These are phyloP conservation scores for Phlyctochytrium planicorne DNA, from an alignment of 192 early-diverging fungal species.

Conservation along the genomic window DNA sequence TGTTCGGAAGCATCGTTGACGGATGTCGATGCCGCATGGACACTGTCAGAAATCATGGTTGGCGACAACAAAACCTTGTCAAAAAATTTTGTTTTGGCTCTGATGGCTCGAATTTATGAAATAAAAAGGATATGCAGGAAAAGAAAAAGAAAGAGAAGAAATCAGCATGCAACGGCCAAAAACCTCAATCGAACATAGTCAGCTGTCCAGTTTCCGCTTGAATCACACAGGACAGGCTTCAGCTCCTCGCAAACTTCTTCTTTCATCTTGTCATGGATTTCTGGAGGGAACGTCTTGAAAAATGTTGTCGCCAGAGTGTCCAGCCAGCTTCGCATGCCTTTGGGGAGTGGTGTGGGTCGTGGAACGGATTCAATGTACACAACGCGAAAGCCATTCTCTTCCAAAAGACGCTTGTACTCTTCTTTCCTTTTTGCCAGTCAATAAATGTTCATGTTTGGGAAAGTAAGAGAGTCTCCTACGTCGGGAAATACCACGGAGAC, in stretches of 20 bases:
- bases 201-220: slow-evolving; percentile 23
- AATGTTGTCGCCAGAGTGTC: slow-evolving; percentile 69
- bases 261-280: slow-evolving; percentile 17
- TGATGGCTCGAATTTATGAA: too few species aligned
- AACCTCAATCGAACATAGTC: slow-evolving; percentile 42
- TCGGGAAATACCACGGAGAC: slow-evolving; percentile 38
- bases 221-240: slow-evolving; percentile 31
- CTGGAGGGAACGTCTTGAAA: slow-evolving; percentile 39
- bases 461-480: too few species aligned
- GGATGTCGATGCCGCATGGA: too few species aligned
- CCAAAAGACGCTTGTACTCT: slow-evolving; percentile 52
- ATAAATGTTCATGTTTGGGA: background rate
- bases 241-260: slow-evolving; percentile 30
- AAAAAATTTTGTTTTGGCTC: too few species aligned
- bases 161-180: slow-evolving; percentile 12
- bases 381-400: slow-evolving; percentile 50
- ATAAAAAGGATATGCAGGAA: too few species aligned
- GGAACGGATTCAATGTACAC: slow-evolving; percentile 47
- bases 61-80: too few species aligned
- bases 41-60: too few species aligned
- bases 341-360: slow-evolving; percentile 54
- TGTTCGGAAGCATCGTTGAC: too few species aligned
- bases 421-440: slow-evolving; percentile 19
- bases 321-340: slow-evolving; percentile 61
- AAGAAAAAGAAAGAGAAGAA: too few species aligned